Percentiles rank a stretch among this genome's conserved stretches.
phyloP scores from a whole-genome alignment of 192 early-diverging fungal genomes.

The Backusella macrospora region DNA sequence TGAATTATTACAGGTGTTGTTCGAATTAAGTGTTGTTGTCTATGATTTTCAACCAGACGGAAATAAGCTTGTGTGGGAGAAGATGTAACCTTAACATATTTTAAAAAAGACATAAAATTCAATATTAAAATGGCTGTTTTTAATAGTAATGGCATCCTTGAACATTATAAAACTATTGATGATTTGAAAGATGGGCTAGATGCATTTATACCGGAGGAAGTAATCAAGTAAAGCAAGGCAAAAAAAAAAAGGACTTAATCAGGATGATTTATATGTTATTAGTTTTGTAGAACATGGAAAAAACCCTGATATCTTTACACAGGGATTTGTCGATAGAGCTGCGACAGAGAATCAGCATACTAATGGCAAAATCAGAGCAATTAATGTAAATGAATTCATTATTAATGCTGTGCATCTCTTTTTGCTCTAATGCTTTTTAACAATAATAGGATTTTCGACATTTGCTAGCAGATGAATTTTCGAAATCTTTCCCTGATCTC shows the following conservation, averaged over 20 bases:
- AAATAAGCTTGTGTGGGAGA: slow-evolving; percentile 51
- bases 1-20: slow-evolving; percentile 50
- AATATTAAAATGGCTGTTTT: not conserved
- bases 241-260: too few species aligned
- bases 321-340: slow-evolving; percentile 52
- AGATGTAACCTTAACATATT: slow-evolving; percentile 42
- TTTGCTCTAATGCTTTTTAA: not conserved
- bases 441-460: slow-evolving; percentile 30
- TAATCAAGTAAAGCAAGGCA: slow-evolving; percentile 43
- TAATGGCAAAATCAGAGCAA: slow-evolving; percentile 55
- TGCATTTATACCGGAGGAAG: slow-evolving; percentile 53
- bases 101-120: not conserved
- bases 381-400: slow-evolving; percentile 40
- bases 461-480: slow-evolving; percentile 33
- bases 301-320: slow-evolving; percentile 58
- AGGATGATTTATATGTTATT: not conserved
- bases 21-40: slow-evolving; percentile 57
- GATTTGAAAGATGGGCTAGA: slow-evolving; percentile 49
- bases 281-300: slow-evolving; percentile 55
- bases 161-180: slow-evolving; percentile 40
- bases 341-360: slow-evolving; percentile 60
- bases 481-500: slow-evolving; percentile 42
- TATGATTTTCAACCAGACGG: slow-evolving; percentile 56
- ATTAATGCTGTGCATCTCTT: not conserved
- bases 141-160: slow-evolving; percentile 37